These are phyloP conservation scores for Penicillium canariense DNA, from an alignment of 495 filamentous ascomycete genomes.

Conservation along the genomic window DNA sequence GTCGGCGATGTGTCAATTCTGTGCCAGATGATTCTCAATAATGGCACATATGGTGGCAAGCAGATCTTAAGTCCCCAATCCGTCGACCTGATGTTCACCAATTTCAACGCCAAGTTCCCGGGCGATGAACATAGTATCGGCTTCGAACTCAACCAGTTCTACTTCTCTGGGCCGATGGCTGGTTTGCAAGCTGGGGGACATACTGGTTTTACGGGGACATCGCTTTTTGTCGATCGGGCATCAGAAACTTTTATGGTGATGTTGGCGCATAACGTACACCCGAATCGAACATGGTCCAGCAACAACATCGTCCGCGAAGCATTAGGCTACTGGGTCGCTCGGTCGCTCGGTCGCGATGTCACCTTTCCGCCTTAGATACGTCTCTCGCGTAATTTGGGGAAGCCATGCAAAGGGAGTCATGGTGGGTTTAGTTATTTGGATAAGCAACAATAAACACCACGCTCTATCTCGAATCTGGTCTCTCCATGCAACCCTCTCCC, in stretches of 20 bases:
- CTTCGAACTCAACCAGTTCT: constrained; percentile 29
- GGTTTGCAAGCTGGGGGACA: constrained; percentile 24
- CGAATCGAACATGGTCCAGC: constrained; percentile 25
- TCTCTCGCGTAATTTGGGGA: too few species aligned
- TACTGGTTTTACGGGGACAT: constrained; percentile 28
- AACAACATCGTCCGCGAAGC: constrained; percentile 28
- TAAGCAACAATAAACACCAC: too few species aligned
- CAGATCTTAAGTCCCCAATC: constrained; percentile 17
- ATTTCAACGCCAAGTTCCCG: constrained; percentile 26
- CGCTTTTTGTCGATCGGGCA: constrained; percentile 21
- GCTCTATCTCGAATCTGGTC: too few species aligned
- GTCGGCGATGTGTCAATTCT: constrained; percentile 21
- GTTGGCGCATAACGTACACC: constrained; percentile 24
- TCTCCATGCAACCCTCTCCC: too few species aligned
- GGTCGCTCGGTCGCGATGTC: constrained; percentile 20
- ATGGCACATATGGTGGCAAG: constrained; percentile 26
- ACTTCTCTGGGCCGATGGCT: constrained; percentile 27
- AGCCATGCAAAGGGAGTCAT: too few species aligned
- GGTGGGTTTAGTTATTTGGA: too few species aligned
- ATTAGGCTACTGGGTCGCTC: constrained; percentile 27
- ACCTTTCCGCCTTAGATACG: too few species aligned
- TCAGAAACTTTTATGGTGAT: constrained; percentile 25
- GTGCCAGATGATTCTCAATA: constrained; percentile 34
- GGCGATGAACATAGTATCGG: constrained; percentile 25
- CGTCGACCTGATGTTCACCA: constrained; percentile 27